phyloP scores from a whole-genome alignment of 2,329 filamentous ascomycete genomes.

The Whalleya microplaca region DNA sequence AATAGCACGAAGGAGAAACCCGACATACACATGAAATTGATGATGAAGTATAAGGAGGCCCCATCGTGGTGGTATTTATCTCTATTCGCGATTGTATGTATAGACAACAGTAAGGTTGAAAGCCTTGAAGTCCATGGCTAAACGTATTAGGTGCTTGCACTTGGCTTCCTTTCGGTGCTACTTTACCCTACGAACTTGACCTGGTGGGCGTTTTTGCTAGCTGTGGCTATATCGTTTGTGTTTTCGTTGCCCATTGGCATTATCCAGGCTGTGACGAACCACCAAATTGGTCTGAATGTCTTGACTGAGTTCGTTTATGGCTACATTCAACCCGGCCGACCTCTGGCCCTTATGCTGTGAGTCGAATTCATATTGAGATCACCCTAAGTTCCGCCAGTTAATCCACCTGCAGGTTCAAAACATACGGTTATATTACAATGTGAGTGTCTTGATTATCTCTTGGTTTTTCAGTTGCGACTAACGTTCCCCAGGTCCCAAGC shows the following conservation, averaged over 20 bases:
- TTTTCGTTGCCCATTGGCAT: constrained; percentile 72
- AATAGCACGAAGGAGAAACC: constrained; percentile 63
- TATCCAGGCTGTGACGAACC: constrained; percentile 71
- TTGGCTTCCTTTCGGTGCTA: constrained; percentile 59
- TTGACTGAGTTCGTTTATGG: constrained; percentile 75
- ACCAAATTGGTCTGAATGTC: constrained; percentile 74
- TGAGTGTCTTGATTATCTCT: constrained; percentile 42
- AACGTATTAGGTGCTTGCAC: constrained; percentile 51
- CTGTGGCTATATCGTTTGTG: constrained; percentile 64
- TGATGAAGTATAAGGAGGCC: constrained; percentile 65
- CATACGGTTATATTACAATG: constrained; percentile 66
- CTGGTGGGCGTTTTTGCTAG: constrained; percentile 74
- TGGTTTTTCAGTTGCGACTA: constrained; percentile 2
- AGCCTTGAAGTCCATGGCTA: background rate
- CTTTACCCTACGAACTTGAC: constrained; percentile 68
- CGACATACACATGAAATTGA: constrained; percentile 65
- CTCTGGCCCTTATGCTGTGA: constrained; percentile 74
- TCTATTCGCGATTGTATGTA: constrained; percentile 57
- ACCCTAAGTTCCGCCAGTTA: constrained; percentile 22
- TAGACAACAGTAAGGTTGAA: background rate
- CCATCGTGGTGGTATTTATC: constrained; percentile 67
- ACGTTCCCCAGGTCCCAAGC: constrained; percentile 54
- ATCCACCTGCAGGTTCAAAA: constrained; percentile 56
- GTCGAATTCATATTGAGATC: constrained; percentile 14
- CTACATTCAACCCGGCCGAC: constrained; percentile 74